A percentile compares a stretch with the other conserved stretches of the same genome.
Evolutionary conservation across 148 eudicot genomes (phyloP).

Genomic region (Amaranthus hypochondriacus): DNA sequence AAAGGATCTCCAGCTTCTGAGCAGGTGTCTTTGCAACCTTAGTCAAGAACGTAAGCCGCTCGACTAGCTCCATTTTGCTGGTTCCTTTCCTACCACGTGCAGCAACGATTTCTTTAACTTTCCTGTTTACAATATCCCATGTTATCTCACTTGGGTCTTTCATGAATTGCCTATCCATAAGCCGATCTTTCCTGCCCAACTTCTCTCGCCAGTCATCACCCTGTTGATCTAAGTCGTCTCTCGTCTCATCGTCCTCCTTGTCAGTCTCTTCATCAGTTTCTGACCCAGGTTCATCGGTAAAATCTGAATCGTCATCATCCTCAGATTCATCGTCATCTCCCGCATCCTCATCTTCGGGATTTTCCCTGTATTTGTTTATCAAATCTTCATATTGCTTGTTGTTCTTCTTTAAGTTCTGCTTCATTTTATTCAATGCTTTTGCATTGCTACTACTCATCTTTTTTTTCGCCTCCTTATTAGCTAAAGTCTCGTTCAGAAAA

Average conservation of each 20-base stretch:
- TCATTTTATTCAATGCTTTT: conserved; percentile 83
- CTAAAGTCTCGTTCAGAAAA: conserved; percentile 56
- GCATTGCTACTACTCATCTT: conserved; percentile 89
- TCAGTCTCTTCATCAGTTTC: conserved; percentile 24
- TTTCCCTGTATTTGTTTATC: conserved; percentile 64
- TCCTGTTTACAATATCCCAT: conserved; percentile 82
- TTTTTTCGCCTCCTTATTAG: conserved; percentile 82
- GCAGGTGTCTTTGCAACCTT: conserved; percentile 94
- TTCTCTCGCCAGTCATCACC: conserved; percentile 52
- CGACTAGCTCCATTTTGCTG: conserved; percentile 77
- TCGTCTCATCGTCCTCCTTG: conserved; percentile 26
- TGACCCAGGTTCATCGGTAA: conserved; percentile 36
- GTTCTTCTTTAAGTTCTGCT: conserved; percentile 83
- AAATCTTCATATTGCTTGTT: conserved; percentile 73
- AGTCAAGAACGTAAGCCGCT: conserved; percentile 84
- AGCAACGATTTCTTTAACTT: conserved; percentile 75
- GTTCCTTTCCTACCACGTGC: conserved; percentile 92
- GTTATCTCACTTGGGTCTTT: conserved; percentile 41
- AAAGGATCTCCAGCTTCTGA: conserved; percentile 85
- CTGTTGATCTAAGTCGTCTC: conserved; percentile 19
- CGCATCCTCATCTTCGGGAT: conserved; percentile 56
- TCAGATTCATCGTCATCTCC: conserved; percentile 30
- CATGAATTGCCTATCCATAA: conserved; percentile 66
- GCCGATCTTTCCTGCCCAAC: conserved; percentile 57
- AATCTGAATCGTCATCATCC: conserved; percentile 34